Conservation (phyloP, 139 green algal genomes). For the Micractinium conductrix region DNA sequence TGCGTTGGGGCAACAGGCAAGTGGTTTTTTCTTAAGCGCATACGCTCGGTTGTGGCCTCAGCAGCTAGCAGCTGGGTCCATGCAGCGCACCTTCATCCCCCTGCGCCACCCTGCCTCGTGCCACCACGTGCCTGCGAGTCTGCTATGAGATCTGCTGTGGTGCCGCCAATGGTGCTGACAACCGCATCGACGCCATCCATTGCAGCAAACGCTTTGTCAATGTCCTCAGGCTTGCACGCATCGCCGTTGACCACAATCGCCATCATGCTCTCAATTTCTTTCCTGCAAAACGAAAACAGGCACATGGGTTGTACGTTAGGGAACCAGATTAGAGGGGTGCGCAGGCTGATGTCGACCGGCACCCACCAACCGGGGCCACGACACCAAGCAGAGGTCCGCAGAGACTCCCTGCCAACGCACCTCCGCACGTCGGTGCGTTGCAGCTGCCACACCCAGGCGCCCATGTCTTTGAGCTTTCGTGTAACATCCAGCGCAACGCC, state of each 20-base stretch:
- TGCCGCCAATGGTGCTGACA: slow-evolving; percentile 91
- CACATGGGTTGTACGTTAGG: neutral
- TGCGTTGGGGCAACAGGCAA: too few species aligned
- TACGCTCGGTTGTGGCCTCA: too few species aligned
- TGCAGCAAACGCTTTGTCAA: slow-evolving; percentile 81
- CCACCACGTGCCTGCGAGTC: slow-evolving; percentile 83
- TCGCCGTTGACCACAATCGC: slow-evolving; percentile 90
- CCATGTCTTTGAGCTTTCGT: slow-evolving; percentile 89
- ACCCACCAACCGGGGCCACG: neutral
- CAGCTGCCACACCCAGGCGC: slow-evolving; percentile 96
- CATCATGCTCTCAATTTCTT: slow-evolving; percentile 95
- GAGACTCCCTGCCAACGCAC: slow-evolving; percentile 9
- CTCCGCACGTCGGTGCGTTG: slow-evolving; percentile 79
- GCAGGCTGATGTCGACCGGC: neutral
- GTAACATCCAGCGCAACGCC: slow-evolving; percentile 89
- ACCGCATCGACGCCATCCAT: slow-evolving; percentile 95
- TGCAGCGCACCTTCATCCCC: neutral
- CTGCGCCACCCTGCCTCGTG: neutral
- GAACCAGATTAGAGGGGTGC: too few species aligned
- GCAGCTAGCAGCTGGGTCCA: neutral
- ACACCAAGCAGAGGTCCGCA: neutral
- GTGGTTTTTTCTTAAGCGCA: too few species aligned
- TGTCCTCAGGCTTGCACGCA: slow-evolving; percentile 71
- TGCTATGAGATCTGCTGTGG: slow-evolving; percentile 68
- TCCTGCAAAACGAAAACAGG: slow-evolving; percentile 49